Conservation (phyloP, 768 basidiomycete species). For the Auriscalpium orientale region DNA sequence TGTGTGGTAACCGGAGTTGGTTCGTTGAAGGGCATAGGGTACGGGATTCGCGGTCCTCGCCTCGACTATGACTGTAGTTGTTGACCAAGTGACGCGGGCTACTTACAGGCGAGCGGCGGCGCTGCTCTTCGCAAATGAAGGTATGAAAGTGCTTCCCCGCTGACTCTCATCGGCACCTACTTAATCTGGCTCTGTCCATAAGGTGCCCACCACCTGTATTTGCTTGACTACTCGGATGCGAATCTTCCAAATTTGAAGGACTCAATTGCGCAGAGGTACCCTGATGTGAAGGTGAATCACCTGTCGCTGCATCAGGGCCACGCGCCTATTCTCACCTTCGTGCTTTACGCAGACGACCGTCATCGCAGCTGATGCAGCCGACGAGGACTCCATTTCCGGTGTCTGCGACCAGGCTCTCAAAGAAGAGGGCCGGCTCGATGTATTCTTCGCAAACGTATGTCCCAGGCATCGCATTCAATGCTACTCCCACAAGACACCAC, state of each 20-base stretch:
- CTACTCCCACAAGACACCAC: not conserved
- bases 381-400: constrained; percentile 57
- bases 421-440: constrained; percentile 83
- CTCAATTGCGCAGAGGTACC: constrained; percentile 58
- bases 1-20: constrained; percentile 86
- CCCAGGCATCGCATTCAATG: not conserved
- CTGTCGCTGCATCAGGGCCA: too few species aligned
- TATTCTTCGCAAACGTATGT: constrained; percentile 91
- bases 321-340: not conserved
- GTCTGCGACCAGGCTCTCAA: constrained; percentile 66
- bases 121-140: constrained; percentile 73
- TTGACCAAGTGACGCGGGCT: too few species aligned
- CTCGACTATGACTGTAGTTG: too few species aligned
- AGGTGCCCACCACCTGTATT: constrained; percentile 75
- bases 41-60: constrained; percentile 15
- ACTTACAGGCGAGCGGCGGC: constrained; percentile 57
- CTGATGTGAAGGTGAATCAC: constrained; percentile 66
- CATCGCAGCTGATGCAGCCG: constrained; percentile 76
- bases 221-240: constrained; percentile 61
- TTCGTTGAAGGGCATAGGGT: constrained; percentile 87
- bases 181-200: not conserved
- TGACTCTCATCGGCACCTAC: not conserved
- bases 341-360: constrained; percentile 54
- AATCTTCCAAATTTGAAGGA: constrained; percentile 67
- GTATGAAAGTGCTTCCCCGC: constrained; percentile 25